Evolutionary conservation across 192 early-diverging fungal genomes (phyloP), one percentile per base, ranked within the genome.

Genomic region (Lunasporangiospora selenospora): DNA sequence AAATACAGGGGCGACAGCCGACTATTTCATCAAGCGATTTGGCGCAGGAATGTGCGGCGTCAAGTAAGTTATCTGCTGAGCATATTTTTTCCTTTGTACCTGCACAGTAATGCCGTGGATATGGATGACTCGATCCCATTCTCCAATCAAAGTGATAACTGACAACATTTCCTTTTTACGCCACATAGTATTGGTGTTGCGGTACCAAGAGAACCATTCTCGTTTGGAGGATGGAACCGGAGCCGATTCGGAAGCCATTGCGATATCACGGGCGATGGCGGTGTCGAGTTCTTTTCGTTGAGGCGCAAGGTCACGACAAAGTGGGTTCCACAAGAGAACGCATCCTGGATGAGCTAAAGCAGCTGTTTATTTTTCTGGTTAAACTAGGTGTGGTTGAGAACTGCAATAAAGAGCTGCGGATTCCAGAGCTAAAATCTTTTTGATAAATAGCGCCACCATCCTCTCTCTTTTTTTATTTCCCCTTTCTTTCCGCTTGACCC

Each of bases 31-130:
- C 15, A 79, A 80, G 62, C 75, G 86, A n/a, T 89, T 93, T 67
- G 53, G 62, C 31, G 92, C 92, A 3, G 91, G 85, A 9, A 93
- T 93, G 92, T 75, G 90, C 12, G 92, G 92, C 19, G 90, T 92
- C 54, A 93, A 93, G 69, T 73, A 63, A 53, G 69, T 58, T 11
- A 26, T 7, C 19, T 29, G 23, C 24, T 53, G n/a, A 12, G 9
- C 58, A 80, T 89, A 46, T 86, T 86, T 11, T 86, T 90, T 38
- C 89, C 89, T 6, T 86, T 90, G 49, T 85, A n/a, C n/a, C n/a
- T n/a, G n/a, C n/a, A n/a, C n/a, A n/a, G n/a, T n/a, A n/a, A n/a
- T n/a, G n/a, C n/a, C n/a, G n/a, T n/a, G n/a, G n/a, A n/a, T n/a
- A n/a, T n/a, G n/a, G n/a, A n/a, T n/a, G n/a, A n/a, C n/a, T n/a